A percentile compares a stretch with the other conserved stretches of the same genome.
These are phyloP conservation scores for Lentinula detonsa DNA, from an alignment of 768 basidiomycete genomes.

Conservation along the genomic window DNA sequence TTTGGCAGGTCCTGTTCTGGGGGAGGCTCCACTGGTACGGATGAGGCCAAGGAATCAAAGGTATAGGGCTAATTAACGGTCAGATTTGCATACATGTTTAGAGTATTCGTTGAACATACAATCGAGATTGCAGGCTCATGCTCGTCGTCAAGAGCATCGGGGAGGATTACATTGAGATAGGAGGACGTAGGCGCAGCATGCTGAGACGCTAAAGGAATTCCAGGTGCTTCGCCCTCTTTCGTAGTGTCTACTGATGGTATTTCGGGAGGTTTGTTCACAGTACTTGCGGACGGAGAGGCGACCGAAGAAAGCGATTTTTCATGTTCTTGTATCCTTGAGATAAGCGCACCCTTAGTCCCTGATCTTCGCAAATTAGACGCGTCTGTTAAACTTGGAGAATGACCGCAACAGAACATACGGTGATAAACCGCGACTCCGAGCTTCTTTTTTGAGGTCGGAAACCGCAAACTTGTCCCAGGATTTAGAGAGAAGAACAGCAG, in stretches of 20 bases:
- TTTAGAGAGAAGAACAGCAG: constrained; percentile 50
- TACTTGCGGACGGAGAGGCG: constrained; percentile 12
- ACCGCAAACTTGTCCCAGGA: constrained; percentile 50
- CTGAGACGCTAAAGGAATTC: constrained; percentile 33
- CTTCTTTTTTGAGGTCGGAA: constrained; percentile 44
- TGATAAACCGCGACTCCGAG: constrained; percentile 49
- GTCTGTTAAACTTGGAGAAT: constrained; percentile 2
- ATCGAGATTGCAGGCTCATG: constrained; percentile 46
- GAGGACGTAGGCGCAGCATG: constrained; percentile 17
- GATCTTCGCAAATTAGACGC: constrained; percentile 28
- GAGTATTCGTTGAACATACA: constrained; percentile 34
- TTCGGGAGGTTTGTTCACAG: constrained; percentile 13
- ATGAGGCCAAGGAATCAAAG: constrained; percentile 41
- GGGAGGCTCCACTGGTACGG: constrained; percentile 10
- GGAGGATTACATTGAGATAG: constrained; percentile 48
- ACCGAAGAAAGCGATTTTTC: constrained; percentile 27
- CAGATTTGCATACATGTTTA: constrained; percentile 1
- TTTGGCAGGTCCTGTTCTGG: constrained; percentile 29
- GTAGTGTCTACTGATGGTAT: constrained; percentile 20
- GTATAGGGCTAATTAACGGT: constrained; percentile 32
- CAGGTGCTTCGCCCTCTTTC: constrained; percentile 30
- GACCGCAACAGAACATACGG: constrained; percentile 29
- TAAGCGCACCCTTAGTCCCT: constrained; percentile 53
- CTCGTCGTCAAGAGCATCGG: constrained; percentile 42
- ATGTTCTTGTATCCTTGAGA: constrained; percentile 47